Evolutionary conservation across 805 yeast genomes (phyloP).

Genomic region (Yarrowia osloensis): DNA sequence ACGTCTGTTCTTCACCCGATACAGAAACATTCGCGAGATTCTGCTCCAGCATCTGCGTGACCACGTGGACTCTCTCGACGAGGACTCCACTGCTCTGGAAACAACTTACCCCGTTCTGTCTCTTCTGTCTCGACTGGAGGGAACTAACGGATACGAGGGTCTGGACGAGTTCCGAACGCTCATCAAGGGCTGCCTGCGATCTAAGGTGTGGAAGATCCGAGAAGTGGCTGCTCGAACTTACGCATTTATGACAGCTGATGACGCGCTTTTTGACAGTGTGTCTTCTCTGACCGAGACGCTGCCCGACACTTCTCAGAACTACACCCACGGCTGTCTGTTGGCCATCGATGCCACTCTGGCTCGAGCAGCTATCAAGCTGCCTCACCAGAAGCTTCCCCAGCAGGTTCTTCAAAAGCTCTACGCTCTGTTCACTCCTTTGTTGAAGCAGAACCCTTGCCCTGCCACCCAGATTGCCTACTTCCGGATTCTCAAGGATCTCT

Average conservation of each 20-base stretch:
- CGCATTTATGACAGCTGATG: slow-evolving; percentile 50
- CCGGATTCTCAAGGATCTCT: slow-evolving; percentile 1
- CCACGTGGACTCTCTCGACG: slow-evolving; percentile 33
- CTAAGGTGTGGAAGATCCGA: slow-evolving; percentile 76
- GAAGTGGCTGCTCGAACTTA: slow-evolving; percentile 81
- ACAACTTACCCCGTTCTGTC: slow-evolving; percentile 75
- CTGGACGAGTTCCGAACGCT: slow-evolving; percentile 54
- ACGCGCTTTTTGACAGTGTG: slow-evolving; percentile 34
- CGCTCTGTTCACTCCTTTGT: slow-evolving; percentile 23
- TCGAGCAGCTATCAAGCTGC: slow-evolving; percentile 21
- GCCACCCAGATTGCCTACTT: slow-evolving; percentile 36
- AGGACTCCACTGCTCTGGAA: slow-evolving; percentile 49
- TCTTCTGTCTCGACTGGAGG: slow-evolving; percentile 66
- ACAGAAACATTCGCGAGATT: slow-evolving; percentile 53
- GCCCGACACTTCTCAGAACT: slow-evolving; percentile 45
- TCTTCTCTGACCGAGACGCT: neutral
- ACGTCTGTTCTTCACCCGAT: slow-evolving; percentile 69
- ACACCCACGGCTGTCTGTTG: slow-evolving; percentile 60
- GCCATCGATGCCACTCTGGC: slow-evolving; percentile 48
- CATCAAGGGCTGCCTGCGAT: slow-evolving; percentile 52
- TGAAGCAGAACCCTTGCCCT: slow-evolving; percentile 34
- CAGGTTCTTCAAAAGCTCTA: slow-evolving; percentile 1
- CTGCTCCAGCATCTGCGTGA: slow-evolving; percentile 46
- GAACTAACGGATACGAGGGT: slow-evolving; percentile 57
- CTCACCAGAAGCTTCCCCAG: neutral